Conservation (phyloP, 1,284 basidiomycete genomes). For the Austropuccinia psidii region DNA sequence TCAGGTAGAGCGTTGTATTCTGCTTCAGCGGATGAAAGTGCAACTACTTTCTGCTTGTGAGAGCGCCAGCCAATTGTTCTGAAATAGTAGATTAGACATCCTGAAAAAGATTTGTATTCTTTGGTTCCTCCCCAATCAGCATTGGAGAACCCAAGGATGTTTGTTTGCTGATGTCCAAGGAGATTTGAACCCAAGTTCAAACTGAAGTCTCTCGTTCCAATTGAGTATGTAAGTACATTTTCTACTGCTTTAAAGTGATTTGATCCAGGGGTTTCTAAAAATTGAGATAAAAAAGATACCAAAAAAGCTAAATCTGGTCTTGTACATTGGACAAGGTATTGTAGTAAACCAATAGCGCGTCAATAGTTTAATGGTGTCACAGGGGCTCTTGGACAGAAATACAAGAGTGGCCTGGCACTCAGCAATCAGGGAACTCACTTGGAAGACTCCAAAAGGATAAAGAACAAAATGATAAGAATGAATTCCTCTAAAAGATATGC, state of each 20-base stretch:
- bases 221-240: not conserved
- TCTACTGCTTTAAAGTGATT: not conserved
- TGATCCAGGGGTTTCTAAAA: not conserved
- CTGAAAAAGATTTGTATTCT: not conserved
- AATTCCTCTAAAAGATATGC: too few species aligned
- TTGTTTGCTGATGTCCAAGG: not conserved
- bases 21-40: not conserved
- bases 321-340: conserved; percentile 14
- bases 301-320: conserved; percentile 5
- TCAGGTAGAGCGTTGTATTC: not conserved
- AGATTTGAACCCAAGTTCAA: not conserved
- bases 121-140: not conserved
- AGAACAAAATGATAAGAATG: too few species aligned
- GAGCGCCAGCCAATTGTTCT: not conserved
- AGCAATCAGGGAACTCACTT: too few species aligned
- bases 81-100: not conserved
- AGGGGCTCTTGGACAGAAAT: too few species aligned
- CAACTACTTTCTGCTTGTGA: not conserved
- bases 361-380: conserved; percentile 3
- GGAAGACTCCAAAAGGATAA: too few species aligned
- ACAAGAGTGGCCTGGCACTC: too few species aligned
- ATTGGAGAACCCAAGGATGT: not conserved
- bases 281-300: not conserved
- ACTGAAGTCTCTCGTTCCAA: not conserved
- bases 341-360: not conserved